Evolutionary conservation across 805 yeast genomes (phyloP), one percentile per base, ranked within the genome.

Genomic region (Deakozyma indianensis): DNA sequence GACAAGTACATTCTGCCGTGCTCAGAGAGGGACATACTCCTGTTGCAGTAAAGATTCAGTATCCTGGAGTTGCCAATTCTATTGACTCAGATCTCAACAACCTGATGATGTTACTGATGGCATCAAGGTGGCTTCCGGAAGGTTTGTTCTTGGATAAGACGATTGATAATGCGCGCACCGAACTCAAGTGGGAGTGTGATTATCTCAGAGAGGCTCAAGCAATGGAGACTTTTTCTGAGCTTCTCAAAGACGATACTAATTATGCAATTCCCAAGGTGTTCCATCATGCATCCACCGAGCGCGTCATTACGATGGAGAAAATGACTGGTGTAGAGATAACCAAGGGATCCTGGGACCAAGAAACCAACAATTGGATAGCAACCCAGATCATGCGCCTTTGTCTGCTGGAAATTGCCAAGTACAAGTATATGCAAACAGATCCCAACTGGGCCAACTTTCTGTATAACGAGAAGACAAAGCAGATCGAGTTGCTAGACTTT

Each of bases 381-480:
- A 75, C 84, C 2, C 74, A 81, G 52, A 78, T 92, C 44, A 83
- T 92, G 95, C 74, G 85, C 51, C 69, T 92, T 38, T 87, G 96
- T 57, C 66, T 92, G 42, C 69, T 74, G 53, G 98, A 92, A 64
- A 83, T 92, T 60, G 84, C 87, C 14, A 67, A 75, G 53, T 88
- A 82, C 67, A 75, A 74, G 56, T 90, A 81, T 65, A 92, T 92
- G 98, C 98, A 92, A 65, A 90, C 97, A 1, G 98, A 92, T 65
- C 98, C 98, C 44, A 92, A 92, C 62, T 92, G 98, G 98, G 96
- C 98, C 41, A 92, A 92, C 62, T 92, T 92, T 65, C 65, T 92
- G 48, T 87, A 83, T 66, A 87, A 92, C 57, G 69, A 69, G 27
- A 53, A 66, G n/a, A 77, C 87, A 1, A 64, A 74, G 22, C 78